phyloP scores from a whole-genome alignment of 139 green algal species.

The Tetraselmis striata region DNA sequence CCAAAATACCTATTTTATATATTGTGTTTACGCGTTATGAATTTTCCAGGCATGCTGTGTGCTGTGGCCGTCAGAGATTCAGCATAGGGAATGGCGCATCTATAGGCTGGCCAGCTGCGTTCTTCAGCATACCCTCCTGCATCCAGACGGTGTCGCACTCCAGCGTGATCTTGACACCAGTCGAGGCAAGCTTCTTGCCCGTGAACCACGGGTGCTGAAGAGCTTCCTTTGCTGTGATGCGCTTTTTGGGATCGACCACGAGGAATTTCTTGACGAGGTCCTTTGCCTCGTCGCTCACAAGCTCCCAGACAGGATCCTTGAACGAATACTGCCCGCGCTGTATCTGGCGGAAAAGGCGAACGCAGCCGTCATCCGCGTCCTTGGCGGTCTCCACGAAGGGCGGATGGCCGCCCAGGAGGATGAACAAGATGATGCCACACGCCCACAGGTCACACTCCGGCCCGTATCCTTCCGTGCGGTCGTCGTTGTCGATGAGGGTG shows the following conservation, averaged over 20 bases:
- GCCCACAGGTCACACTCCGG: conserved; percentile 2
- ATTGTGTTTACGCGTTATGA: too few species aligned
- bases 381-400: neutral
- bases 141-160: neutral
- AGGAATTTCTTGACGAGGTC: conserved; percentile 46
- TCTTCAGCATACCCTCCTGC: neutral
- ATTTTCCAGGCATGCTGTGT: too few species aligned
- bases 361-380: neutral
- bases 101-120: too few species aligned
- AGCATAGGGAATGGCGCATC: too few species aligned
- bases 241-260: conserved; percentile 40
- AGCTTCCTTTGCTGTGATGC: conserved; percentile 56
- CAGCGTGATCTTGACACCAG: neutral
- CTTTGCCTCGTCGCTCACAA: neutral
- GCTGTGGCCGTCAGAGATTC: too few species aligned
- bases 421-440: neutral
- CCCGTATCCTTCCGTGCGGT: neutral
- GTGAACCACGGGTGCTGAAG: conserved; percentile 60
- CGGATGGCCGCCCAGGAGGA: neutral
- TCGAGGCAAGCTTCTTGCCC: neutral
- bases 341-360: neutral
- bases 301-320: neutral
- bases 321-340: neutral
- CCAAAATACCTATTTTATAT: too few species aligned
- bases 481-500: neutral